Conservation (phyloP, 2,329 filamentous ascomycete species). For the Pyrenophora graminea region DNA sequence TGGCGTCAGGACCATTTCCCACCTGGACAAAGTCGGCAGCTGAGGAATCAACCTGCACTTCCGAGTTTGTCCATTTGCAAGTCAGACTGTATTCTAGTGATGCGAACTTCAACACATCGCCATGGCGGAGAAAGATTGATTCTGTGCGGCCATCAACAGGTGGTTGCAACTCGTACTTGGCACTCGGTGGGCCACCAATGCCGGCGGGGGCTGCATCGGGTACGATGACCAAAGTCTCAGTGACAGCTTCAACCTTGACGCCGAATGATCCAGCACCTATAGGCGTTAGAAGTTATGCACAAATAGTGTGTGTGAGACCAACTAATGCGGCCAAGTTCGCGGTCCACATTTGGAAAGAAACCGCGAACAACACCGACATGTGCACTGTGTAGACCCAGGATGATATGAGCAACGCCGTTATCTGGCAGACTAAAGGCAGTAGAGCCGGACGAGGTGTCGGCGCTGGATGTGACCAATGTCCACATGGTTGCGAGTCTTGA, state of each 20-base stretch:
- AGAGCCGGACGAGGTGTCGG: neutral
- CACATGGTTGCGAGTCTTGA: constrained; percentile 22
- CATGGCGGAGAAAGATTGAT: constrained; percentile 35
- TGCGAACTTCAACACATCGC: constrained; percentile 29
- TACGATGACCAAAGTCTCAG: constrained; percentile 21
- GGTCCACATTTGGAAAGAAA: neutral
- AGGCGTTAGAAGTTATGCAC: neutral
- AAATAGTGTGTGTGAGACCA: constrained; percentile 1
- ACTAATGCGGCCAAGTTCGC: constrained; percentile 27
- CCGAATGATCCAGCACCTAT: constrained; percentile 23
- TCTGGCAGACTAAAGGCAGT: constrained; percentile 4
- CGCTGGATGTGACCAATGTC: constrained; percentile 10
- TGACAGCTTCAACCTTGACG: constrained; percentile 34
- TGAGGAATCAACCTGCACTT: constrained; percentile 42
- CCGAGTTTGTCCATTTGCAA: constrained; percentile 23
- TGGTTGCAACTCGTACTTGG: constrained; percentile 27
- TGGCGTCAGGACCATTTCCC: neutral
- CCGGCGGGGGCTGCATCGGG: constrained; percentile 11
- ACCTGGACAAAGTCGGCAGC: constrained; percentile 7
- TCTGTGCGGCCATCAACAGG: constrained; percentile 20
- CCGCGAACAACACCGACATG: constrained; percentile 8
- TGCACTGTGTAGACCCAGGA: neutral
- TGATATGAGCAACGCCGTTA: constrained; percentile 10
- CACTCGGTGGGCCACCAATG: neutral
- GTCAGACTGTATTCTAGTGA: constrained; percentile 12